phyloP scores from a whole-genome alignment of 2,329 filamentous ascomycete genomes.

The Alternaria postmessia region DNA sequence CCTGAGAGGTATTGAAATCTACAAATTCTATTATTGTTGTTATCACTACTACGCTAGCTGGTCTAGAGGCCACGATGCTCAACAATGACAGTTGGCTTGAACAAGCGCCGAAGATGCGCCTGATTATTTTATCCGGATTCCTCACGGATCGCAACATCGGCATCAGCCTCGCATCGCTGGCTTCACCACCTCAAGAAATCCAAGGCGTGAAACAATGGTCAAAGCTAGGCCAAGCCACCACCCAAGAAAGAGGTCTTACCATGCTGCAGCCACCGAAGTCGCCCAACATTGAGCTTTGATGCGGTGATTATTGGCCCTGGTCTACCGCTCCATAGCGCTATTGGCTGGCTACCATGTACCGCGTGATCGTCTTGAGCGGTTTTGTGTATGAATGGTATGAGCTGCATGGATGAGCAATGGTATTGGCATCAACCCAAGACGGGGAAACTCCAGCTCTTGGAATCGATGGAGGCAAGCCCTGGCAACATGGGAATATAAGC shows the following conservation, averaged over 20 bases:
- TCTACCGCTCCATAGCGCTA: not conserved
- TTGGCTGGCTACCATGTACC: constrained; percentile 1
- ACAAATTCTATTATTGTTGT: not conserved
- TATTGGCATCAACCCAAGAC: not conserved
- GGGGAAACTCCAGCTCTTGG: constrained; percentile 3
- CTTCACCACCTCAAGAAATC: not conserved
- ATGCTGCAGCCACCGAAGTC: constrained; percentile 10
- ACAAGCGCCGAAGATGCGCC: not conserved
- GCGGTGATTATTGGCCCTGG: not conserved
- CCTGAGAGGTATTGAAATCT: not conserved
- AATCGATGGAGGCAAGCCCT: not conserved
- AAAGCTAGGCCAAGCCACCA: not conserved
- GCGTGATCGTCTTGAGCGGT: constrained; percentile 5
- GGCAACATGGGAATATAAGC: not conserved
- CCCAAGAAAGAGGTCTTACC: constrained; percentile 4
- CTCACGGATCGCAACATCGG: not conserved
- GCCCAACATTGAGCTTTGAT: not conserved
- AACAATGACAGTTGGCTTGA: not conserved
- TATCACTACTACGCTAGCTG: not conserved
- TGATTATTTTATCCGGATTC: not conserved
- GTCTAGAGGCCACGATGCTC: not conserved
- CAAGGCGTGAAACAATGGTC: not conserved
- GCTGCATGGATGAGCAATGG: constrained; percentile 1
- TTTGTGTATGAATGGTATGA: not conserved
- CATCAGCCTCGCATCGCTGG: not conserved